A percentile compares a stretch with the other conserved stretches of the same genome.
Evolutionary conservation across 441 rosid genomes (phyloP).

Genomic region (Jatropha multifida): DNA sequence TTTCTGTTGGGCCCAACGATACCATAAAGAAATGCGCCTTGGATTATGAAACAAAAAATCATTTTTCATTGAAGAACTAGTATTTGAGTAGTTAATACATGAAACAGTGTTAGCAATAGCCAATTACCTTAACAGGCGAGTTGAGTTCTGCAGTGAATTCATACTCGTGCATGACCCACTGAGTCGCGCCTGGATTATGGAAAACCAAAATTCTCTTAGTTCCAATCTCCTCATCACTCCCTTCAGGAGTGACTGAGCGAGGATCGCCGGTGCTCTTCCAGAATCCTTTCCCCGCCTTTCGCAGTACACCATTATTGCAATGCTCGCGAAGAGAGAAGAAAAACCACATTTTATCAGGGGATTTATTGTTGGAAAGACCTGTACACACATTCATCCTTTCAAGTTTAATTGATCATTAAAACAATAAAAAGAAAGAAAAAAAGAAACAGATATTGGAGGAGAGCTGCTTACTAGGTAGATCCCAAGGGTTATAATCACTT

Average conservation of each 20-base stretch:
- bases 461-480: constrained; percentile 40
- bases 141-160: neutral
- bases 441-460: neutral
- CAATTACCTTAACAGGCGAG: constrained; percentile 16
- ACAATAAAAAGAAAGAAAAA: neutral
- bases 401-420: neutral
- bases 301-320: constrained; percentile 19
- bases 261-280: constrained; percentile 52
- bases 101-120: neutral
- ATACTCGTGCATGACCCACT: constrained; percentile 10
- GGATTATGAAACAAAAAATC: neutral
- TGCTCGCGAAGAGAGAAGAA: constrained; percentile 36
- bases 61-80: too few species aligned
- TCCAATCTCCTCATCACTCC: constrained; percentile 2
- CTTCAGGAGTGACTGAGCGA: constrained; percentile 16
- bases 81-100: neutral
- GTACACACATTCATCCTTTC: neutral
- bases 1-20: too few species aligned
- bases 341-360: constrained; percentile 33
- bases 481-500: constrained; percentile 43
- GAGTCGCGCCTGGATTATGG: neutral
- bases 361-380: constrained; percentile 26
- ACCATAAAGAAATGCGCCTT: too few species aligned
- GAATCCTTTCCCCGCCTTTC: constrained; percentile 36
- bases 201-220: constrained; percentile 12